Conservation (phyloP, 257 asterid genomes). For the Linderniella brevidens region DNA sequence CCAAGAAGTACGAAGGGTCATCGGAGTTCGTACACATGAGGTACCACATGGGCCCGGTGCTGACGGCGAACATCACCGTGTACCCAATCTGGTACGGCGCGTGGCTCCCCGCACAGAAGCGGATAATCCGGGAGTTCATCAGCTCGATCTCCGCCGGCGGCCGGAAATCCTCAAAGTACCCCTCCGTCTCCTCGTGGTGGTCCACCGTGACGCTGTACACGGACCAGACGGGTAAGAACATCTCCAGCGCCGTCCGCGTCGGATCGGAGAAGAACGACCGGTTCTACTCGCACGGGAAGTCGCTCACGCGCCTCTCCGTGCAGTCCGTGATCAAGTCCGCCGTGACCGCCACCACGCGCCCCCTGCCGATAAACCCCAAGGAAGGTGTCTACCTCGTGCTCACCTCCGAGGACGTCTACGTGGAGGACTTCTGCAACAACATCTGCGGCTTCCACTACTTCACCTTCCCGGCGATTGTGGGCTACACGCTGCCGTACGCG, state of each 20-base stretch:
- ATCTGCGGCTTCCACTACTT: conserved; percentile 65
- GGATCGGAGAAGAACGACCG: conserved; percentile 47
- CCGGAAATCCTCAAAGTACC: conserved; percentile 17
- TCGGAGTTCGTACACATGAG: conserved; percentile 42
- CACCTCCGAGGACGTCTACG: conserved; percentile 42
- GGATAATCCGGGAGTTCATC: conserved; percentile 49
- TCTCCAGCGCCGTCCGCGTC: conserved; percentile 27
- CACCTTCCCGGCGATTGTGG: conserved; percentile 58
- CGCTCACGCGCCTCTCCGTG: conserved; percentile 38
- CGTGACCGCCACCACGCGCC: conserved; percentile 27
- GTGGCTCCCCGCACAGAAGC: conserved; percentile 41
- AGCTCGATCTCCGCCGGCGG: conserved; percentile 25
- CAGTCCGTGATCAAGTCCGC: conserved; percentile 50
- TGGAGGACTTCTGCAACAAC: conserved; percentile 41
- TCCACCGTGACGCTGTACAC: conserved; percentile 40
- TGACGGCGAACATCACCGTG: conserved; percentile 39
- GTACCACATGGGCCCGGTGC: conserved; percentile 68
- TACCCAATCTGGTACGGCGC: conserved; percentile 59
- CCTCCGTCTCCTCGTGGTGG: conserved; percentile 59
- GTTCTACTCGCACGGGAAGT: conserved; percentile 30
- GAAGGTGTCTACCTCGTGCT: conserved; percentile 39
- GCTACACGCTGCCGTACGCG: conserved; percentile 57
- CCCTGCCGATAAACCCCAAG: conserved; percentile 40
- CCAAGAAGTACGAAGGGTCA: conserved; percentile 53
- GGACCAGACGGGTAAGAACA: conserved; percentile 48